Base-by-base conservation (phyloP, 2,329 filamentous ascomycete genomes). In the Rutstroemia sydowiana region DNA sequence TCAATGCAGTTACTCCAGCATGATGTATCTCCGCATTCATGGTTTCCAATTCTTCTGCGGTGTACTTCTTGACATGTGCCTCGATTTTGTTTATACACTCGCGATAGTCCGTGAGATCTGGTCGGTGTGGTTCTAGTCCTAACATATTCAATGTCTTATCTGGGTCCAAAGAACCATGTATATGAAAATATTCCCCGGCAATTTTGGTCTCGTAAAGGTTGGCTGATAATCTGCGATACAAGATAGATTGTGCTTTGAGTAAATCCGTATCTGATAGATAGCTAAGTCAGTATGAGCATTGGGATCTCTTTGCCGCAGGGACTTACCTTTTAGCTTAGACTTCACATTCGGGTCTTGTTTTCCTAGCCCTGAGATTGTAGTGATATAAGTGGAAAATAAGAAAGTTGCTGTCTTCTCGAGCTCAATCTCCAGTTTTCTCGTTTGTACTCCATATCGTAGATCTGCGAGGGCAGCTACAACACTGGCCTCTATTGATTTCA, bases 151-250 rank as follows among this genome's bases (percentile, higher is more conserved):
- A 69, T 0, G 84, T 85, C 7, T 77, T 83, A 9, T 79, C 82
- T 3, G 85, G 85, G 59, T 88, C 84, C 0, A 89, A 69, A 0
- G 85, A 88, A 41, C 85, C 85, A 63, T 88, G 85, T 23, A 88
- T 84, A 61, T 89, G 85, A 63, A 86, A 89, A 61, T 80, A 88
- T 62, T 84, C 75, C n/a, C 77, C 79, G 1, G 73, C 69, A n/a
- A 73, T 75, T 63, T 79, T 82, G 8, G 85, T 87, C 60, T 77
- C 74, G 68, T 88, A 88, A 1, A 88, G 69, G 55, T 87, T 87
- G 13, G 85, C 85, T 10, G 85, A 86, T 67, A 88, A 74, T 55
- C 85, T 80, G 9, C 85, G 78, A 63, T 89, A 89, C 6, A 79
- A 71, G 55, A 82, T 79, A 2, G 85, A 87, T 64, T 89, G 86